Conservation (phyloP, 306 rosid species). For the Gillenia trifoliata region DNA sequence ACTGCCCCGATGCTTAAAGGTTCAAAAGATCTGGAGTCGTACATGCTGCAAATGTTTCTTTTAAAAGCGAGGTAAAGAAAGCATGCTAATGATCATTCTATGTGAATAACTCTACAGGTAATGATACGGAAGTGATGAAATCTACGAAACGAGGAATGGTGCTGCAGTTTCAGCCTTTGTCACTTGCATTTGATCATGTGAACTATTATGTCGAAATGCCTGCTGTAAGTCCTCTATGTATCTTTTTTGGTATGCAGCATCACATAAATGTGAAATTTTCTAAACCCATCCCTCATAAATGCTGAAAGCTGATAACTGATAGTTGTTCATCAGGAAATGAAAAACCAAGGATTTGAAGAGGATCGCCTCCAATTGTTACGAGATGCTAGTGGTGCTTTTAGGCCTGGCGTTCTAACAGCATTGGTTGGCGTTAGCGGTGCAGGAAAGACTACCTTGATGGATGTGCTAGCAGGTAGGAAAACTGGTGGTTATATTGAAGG, state of each 20-base stretch:
- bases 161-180: constrained; percentile 10
- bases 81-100: background rate
- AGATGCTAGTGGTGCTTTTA: constrained; percentile 23
- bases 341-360: constrained; percentile 7
- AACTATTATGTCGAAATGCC: constrained; percentile 12
- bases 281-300: no score
- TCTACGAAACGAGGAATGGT: background rate
- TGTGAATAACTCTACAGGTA: constrained; percentile 4
- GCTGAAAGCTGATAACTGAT: background rate
- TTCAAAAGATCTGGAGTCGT: background rate
- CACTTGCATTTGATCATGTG: constrained; percentile 13
- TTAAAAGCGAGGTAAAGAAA: background rate
- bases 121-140: background rate
- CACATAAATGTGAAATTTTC: no score
- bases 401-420: constrained; percentile 30
- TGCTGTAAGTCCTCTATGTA: constrained; percentile 1
- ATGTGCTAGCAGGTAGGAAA: constrained; percentile 35
- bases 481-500: constrained; percentile 33
- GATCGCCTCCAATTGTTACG: constrained; percentile 15
- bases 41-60: background rate
- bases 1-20: constrained; percentile 14
- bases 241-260: background rate
- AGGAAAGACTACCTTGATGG: constrained; percentile 37
- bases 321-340: constrained; percentile 11
- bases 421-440: constrained; percentile 34